Evolutionary conservation across 768 basidiomycete genomes (phyloP), one percentile per base, ranked within the genome.

Genomic region (Pulveroboletus sp.): DNA sequence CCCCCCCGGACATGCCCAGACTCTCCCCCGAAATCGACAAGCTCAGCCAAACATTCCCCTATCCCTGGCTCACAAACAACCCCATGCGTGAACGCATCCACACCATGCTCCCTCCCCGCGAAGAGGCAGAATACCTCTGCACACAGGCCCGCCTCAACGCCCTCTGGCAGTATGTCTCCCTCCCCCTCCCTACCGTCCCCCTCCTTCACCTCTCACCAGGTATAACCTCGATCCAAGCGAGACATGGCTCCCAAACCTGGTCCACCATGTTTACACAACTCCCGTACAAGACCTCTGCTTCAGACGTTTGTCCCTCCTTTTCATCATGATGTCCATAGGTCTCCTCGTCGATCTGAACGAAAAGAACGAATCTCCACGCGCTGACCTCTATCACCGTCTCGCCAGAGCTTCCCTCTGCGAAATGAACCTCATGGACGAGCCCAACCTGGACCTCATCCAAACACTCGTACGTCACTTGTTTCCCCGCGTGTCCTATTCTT

Each of bases 291-390:
- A 79, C 40, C 71, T 86, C 44, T 79, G 81, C 55, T 84, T 86
- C 36, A 73, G 86, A 56, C 73, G 84, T 35, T 74, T 87, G 6
- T 81, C 85, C 5, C 72, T 87, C 12, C 70, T 87, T 31, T 72
- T 85, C 53, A 85, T 87, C 76, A 77, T 87, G 58, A 77, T 88
- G 50, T 82, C 86, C 23, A 82, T 87, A 40, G 86, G 85, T 20
- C 80, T 80, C 16, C 72, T 84, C 14, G 84, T 86, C 33, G 85
- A 87, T 67, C 73, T 85, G 10, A 75, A 71, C 44, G 69, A 74
- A 23, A 77, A 77, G 19, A 69, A 78, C 47, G 81, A 81, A 33
- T 74, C 77, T 6, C 66, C 81, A 13, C 70, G 78, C 36, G 83
- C 82, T 24, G 83, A 85, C 57, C 72, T 81, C 1, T 85, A 82